phyloP scores from a whole-genome alignment of 306 rosid genomes.

The Malus fusca region DNA sequence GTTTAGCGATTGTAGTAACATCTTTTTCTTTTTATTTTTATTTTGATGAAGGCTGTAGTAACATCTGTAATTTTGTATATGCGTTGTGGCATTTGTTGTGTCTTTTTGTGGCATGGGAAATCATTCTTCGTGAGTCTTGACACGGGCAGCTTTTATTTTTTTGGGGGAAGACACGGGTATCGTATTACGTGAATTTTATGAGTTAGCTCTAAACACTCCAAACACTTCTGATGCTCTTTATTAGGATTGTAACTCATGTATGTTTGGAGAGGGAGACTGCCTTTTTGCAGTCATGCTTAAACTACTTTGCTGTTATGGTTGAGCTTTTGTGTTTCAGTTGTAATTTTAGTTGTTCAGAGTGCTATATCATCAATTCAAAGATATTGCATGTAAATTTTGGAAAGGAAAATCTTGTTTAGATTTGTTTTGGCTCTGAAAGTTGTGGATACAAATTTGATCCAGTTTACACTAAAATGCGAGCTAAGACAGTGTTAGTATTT shows the following conservation, averaged over 20 bases:
- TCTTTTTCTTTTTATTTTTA: too few species aligned
- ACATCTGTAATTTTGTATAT: not conserved
- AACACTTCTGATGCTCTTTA: not conserved
- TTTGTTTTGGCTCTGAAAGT: not conserved
- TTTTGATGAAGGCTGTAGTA: too few species aligned
- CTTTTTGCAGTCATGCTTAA: not conserved
- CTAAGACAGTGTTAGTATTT: not conserved
- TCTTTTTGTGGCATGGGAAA: not conserved
- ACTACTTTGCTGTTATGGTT: not conserved
- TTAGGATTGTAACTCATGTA: not conserved
- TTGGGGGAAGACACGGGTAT: not conserved
- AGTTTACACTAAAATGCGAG: not conserved
- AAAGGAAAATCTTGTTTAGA: not conserved
- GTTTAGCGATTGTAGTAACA: not conserved
- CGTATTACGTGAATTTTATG: not conserved
- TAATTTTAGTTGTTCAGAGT: not conserved
- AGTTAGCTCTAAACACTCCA: not conserved
- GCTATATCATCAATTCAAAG: not conserved
- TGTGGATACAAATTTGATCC: not conserved
- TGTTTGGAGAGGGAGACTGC: not conserved
- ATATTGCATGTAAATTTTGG: not conserved
- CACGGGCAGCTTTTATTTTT: not conserved
- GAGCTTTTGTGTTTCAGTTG: not conserved
- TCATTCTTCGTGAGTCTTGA: not conserved
- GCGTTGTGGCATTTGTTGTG: not conserved